These are phyloP conservation scores for Eucalyptus victrix DNA, from an alignment of 345 rosid genomes.

Conservation along the genomic window DNA sequence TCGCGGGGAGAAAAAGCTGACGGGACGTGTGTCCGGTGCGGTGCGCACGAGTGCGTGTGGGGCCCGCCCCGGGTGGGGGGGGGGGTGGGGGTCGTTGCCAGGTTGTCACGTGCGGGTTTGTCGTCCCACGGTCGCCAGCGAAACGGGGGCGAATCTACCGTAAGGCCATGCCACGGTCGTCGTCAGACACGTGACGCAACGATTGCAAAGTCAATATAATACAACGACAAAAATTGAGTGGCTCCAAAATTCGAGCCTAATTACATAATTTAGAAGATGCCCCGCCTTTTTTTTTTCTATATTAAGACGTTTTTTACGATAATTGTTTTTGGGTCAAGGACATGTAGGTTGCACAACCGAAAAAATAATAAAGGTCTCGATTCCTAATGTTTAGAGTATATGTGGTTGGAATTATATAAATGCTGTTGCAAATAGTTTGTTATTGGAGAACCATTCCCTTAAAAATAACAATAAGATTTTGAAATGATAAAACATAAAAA, in stretches of 20 bases:
- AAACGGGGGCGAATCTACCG: neutral
- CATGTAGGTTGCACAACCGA: neutral
- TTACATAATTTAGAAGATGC: neutral
- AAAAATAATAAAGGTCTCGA: neutral
- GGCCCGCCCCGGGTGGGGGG: neutral
- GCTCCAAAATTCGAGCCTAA: neutral
- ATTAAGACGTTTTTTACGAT: neutral
- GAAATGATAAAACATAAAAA: neutral
- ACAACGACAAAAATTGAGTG: neutral
- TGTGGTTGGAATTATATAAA: neutral
- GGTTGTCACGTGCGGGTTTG: conserved; percentile 30
- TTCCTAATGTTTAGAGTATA: neutral
- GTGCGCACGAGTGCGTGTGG: neutral
- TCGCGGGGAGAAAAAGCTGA: neutral
- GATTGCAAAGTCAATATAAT: neutral
- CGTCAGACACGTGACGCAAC: neutral
- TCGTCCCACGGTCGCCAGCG: neutral
- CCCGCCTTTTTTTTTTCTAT: accelerated
- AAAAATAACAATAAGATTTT: neutral
- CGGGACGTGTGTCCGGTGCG: neutral
- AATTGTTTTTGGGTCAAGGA: neutral
- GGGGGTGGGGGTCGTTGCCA: neutral
- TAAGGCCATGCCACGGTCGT: neutral
- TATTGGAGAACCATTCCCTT: accelerated
- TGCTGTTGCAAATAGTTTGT: neutral